Conservation (phyloP, 2,329 filamentous ascomycete species). For the Sarocladium brachiariae region DNA sequence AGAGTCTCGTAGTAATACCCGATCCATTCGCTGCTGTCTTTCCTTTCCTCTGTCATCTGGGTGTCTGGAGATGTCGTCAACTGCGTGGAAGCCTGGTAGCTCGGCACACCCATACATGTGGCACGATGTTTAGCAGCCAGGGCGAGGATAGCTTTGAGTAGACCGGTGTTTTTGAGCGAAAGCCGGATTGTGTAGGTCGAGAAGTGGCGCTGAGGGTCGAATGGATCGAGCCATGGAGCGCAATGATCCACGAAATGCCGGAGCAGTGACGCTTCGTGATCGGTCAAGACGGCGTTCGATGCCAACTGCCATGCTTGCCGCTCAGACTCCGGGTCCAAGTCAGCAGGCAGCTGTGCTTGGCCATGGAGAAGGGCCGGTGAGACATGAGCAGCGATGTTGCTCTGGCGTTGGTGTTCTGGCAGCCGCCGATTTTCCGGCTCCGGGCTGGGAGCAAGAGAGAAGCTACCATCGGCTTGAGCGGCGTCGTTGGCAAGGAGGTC, state of each 20-base stretch:
- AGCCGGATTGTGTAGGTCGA: constrained; percentile 13
- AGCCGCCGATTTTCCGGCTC: constrained; percentile 11
- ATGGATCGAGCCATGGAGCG: constrained; percentile 13
- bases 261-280: constrained; percentile 21
- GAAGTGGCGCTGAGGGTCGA: constrained; percentile 12
- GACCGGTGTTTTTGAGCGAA: constrained; percentile 37
- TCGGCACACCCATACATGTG: constrained; percentile 5
- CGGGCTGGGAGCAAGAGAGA: constrained; percentile 20
- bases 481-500: constrained; percentile 14
- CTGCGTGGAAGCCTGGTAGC: neutral
- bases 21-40: constrained; percentile 17
- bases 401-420: neutral
- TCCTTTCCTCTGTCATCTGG: constrained; percentile 26
- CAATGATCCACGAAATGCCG: constrained; percentile 21
- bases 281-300: constrained; percentile 17
- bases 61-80: neutral
- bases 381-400: constrained; percentile 8
- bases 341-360: constrained; percentile 7
- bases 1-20: constrained; percentile 54
- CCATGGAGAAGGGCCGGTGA: constrained; percentile 9
- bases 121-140: constrained; percentile 41
- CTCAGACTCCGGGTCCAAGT: constrained; percentile 14
- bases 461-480: constrained; percentile 22
- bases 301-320: constrained; percentile 21
- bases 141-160: constrained; percentile 50